phyloP scores from a whole-genome alignment of 2,329 filamentous ascomycete genomes.

The Trichoderma koningii region DNA sequence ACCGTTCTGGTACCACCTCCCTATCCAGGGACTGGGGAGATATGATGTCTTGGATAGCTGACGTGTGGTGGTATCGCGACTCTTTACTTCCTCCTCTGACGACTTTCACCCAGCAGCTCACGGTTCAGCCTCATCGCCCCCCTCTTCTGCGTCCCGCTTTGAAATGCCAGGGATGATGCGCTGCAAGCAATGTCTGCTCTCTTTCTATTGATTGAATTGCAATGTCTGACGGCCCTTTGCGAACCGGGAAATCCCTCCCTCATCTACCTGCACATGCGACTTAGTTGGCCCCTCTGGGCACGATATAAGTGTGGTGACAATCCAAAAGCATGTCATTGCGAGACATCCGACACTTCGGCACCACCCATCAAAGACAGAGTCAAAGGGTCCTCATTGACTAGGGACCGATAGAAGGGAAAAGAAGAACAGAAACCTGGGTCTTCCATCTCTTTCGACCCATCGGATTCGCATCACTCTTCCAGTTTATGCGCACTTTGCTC shows the following conservation, averaged over 20 bases:
- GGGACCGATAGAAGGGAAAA: neutral
- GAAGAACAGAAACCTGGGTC: neutral
- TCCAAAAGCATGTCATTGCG: slow-evolving; percentile 3
- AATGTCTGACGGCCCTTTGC: slow-evolving; percentile 1
- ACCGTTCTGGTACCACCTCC: slow-evolving; percentile 1
- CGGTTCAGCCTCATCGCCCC: slow-evolving; percentile 16
- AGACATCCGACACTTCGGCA: neutral
- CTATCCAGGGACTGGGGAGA: neutral
- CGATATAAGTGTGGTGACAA: neutral
- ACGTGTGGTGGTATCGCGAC: slow-evolving; percentile 1
- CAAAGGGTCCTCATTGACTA: no score
- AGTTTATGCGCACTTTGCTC: neutral
- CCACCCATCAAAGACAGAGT: neutral
- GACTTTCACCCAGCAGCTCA: slow-evolving; percentile 10
- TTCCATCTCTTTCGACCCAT: slow-evolving; percentile 1
- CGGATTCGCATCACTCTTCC: neutral
- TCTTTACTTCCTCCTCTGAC: neutral
- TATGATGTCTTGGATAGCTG: neutral
- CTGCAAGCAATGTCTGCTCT: slow-evolving; percentile 1
- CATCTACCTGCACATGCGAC: slow-evolving; percentile 5
- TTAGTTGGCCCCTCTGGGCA: slow-evolving; percentile 2
- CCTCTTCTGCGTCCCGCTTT: slow-evolving; percentile 13
- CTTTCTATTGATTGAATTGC: neutral
- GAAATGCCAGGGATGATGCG: neutral
- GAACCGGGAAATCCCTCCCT: neutral